Evolutionary conservation across 192 early-diverging fungal genomes (phyloP).

Genomic region (Paraglomus occultum): DNA sequence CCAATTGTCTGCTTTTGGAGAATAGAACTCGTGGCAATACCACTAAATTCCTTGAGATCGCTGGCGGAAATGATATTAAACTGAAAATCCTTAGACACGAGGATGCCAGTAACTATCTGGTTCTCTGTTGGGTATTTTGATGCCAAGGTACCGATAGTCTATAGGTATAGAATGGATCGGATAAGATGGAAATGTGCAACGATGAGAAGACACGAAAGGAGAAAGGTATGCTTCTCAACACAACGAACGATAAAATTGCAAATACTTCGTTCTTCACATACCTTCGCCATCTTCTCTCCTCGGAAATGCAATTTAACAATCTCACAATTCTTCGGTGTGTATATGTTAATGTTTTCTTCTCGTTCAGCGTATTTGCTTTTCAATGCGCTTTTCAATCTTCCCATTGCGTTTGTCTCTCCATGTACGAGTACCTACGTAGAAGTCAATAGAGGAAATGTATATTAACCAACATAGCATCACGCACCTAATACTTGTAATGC

Average conservation of each 20-base stretch:
- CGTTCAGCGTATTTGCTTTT: slow-evolving; percentile 77
- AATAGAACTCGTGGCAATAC: slow-evolving; percentile 70
- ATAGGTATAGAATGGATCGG: neutral
- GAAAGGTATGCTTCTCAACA: too few relatives aligned
- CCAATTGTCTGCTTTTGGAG: slow-evolving; percentile 77
- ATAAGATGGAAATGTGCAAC: neutral
- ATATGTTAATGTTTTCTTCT: slow-evolving; percentile 78
- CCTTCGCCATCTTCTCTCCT: slow-evolving; percentile 94
- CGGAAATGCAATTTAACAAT: slow-evolving; percentile 88
- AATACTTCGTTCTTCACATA: too few relatives aligned
- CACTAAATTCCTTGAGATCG: slow-evolving; percentile 83
- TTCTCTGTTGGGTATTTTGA: slow-evolving; percentile 68
- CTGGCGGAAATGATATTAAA: slow-evolving; percentile 79
- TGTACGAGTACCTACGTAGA: slow-evolving; percentile 82
- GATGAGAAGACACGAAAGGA: neutral
- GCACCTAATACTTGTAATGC: neutral
- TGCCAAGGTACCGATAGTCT: slow-evolving; percentile 86
- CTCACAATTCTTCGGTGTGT: slow-evolving; percentile 87
- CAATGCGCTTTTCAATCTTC: slow-evolving; percentile 80
- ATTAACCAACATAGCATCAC: neutral
- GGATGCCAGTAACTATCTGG: slow-evolving; percentile 68
- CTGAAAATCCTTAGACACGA: slow-evolving; percentile 88
- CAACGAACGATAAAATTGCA: too few relatives aligned
- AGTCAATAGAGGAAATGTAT: neutral
- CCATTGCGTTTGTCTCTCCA: slow-evolving; percentile 95